phyloP scores from a whole-genome alignment of 2,329 filamentous ascomycete genomes.

The Cladosporium sp. region DNA sequence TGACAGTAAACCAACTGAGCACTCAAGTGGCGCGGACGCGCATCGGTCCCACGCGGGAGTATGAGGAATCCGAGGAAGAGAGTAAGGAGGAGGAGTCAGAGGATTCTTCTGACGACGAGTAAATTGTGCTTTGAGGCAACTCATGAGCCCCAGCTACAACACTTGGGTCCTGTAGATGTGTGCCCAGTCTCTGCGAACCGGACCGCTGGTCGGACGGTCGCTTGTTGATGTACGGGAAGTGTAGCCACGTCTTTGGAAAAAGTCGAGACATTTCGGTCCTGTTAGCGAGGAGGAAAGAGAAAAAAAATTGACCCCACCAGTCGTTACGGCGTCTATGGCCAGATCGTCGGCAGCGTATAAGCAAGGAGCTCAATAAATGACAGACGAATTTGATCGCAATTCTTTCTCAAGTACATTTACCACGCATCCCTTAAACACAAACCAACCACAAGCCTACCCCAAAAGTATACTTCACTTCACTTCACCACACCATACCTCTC shows the following conservation, averaged over 20 bases:
- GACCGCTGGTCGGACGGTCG: slow-evolving; percentile 2
- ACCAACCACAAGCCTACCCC: no score
- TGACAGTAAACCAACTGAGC: not conserved
- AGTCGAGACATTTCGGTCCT: no score
- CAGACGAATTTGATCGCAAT: not conserved
- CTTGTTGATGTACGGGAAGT: not conserved
- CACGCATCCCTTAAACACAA: no score
- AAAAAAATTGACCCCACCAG: not conserved
- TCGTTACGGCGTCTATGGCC: not conserved
- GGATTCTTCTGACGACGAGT: not conserved
- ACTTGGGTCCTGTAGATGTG: not conserved
- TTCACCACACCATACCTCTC: not conserved
- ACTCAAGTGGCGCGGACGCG: not conserved
- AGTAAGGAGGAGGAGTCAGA: not conserved
- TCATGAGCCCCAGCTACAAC: not conserved
- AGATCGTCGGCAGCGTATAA: not conserved
- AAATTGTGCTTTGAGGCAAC: not conserved
- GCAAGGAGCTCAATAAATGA: not conserved
- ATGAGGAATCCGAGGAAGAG: not conserved
- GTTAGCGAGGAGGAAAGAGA: not conserved
- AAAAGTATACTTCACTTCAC: not conserved
- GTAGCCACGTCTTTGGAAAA: not conserved
- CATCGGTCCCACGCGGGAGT: not conserved
- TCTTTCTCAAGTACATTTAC: not conserved
- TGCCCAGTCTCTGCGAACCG: not conserved